Evolutionary conservation across 2,329 filamentous ascomycete genomes (phyloP), one percentile per base, ranked within the genome.

Genomic region (Beauveria australis): DNA sequence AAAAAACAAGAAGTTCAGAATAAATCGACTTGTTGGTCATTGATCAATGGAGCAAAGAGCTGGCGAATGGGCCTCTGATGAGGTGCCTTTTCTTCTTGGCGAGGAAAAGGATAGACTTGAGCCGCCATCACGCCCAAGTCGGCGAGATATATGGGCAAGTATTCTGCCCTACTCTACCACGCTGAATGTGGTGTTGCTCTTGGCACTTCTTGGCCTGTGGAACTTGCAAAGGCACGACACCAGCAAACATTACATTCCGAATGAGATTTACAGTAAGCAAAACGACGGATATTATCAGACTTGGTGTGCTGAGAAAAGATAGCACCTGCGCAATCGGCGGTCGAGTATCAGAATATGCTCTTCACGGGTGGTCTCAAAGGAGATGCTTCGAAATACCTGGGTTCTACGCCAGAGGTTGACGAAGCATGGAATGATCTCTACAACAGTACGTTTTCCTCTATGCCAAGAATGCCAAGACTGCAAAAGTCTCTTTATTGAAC

Each of bases 351-450:
- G 65, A 77, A 72, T 7, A 72, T 78, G 3, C 76, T 78, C 53
- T 82, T 78, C 65, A 79, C 79, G 59, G 66, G 78, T 16, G 74
- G 74, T 26, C 73, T 76, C 0, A 71, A 78, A 26, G 74, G 76
- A 56, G 75, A 78, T 60, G 68, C 64, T n/a, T 79, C 78, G 0
- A 74, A 74, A 3, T 85, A 79, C 64, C 78, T 84, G 51, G 83
- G 83, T 19, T 78, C 74, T 30, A 79, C 81, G 0, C 74, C 77
- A 7, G 77, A 81, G 22, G 81, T 85, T 6, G 82, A 85, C 62
- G 74, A 74, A 54, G 78, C 77, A 16, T 86, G 83, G 83, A 77
- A 81, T 53, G 75, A 75, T 10, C 76, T 83, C 52, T 79, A 79
- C 37, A 52, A 61, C 37, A 51, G 65, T 67, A 58, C 16, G 59